Evolutionary conservation across 2,329 filamentous ascomycete species (phyloP), one percentile per base, ranked within the genome.

Genomic region (Alternaria burnsii): DNA sequence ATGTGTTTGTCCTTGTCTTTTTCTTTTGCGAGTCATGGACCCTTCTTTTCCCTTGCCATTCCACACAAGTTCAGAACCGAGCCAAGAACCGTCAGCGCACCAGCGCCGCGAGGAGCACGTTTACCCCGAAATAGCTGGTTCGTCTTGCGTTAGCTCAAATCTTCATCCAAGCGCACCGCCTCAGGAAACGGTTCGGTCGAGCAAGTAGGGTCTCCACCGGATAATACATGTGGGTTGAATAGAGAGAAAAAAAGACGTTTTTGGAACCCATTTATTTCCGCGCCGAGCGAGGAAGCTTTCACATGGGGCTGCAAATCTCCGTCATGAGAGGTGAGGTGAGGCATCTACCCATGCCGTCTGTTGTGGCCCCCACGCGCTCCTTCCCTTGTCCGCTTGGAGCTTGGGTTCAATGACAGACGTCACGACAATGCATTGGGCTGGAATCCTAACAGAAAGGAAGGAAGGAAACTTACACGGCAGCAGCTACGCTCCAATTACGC

Each of bases 41-140:
- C 4, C 2, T 6, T 32, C 30, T 26, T 16, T 36, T 6, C 7
- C 16, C 34, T 38, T 36, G 1, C 12, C 32, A 34, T 12, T 14
- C 32, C 11, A 11, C 26, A 20, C 20, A 20, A 20, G 20, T 20
- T 20, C 20, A 20, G 20, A 20, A 20, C 20, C 20, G 24, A 24
- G 24, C 24, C 24, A 26, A 26, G 24, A 24, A 8, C 30, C 30
- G 62, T 78, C 73, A 78, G 61, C 67, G 66, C 68, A 71, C 72
- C 36, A 77, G 58, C 53, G 70, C 77, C 55, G 79, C 79, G 63
- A 82, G 76, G 47, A 81, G 60, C 63, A 71, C 72, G 76, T 79
- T 79, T 43, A 78, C 50, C 61, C 74, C 76, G 59, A 80, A 78
- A 75, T 80, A 81, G 65, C 79, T 81, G 68, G 18, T 41, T 41